phyloP scores from a whole-genome alignment of 2,329 filamentous ascomycete species.

The Scedosporium dehoogii region DNA sequence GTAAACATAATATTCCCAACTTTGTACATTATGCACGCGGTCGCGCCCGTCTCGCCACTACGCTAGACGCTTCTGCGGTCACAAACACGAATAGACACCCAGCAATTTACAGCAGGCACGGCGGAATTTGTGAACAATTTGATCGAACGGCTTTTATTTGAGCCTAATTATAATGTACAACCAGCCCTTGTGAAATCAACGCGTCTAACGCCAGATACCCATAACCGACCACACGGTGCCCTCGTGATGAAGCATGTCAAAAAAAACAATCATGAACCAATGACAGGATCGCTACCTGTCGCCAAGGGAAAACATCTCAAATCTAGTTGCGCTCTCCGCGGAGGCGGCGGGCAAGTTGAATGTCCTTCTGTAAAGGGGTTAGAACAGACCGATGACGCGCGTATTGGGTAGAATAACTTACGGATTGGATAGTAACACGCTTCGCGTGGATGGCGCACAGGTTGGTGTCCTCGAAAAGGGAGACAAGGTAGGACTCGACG shows the following conservation, averaged over 20 bases:
- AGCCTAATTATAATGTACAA: constrained; percentile 6
- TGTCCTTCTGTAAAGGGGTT: constrained; percentile 55
- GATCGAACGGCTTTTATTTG: neutral
- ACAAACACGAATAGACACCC: no score
- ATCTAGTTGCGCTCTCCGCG: constrained; percentile 82
- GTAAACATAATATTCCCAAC: no score
- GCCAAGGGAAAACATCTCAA: neutral
- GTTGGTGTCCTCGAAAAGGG: constrained; percentile 97
- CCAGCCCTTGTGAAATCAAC: constrained; percentile 3
- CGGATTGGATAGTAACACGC: constrained; percentile 91
- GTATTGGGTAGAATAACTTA: neutral
- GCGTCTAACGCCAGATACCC: constrained; percentile 6
- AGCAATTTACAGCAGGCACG: neutral
- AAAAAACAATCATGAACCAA: constrained; percentile 2
- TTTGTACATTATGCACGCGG: no score
- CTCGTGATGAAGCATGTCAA: constrained; percentile 5
- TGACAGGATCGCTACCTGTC: neutral
- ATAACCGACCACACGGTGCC: neutral
- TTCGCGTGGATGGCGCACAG: constrained; percentile 98
- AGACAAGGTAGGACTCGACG: constrained; percentile 96
- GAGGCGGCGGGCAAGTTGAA: constrained; percentile 90
- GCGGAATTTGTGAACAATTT: neutral
- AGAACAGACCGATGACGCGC: neutral
- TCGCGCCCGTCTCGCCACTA: no score
- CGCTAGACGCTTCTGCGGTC: no score